Evolutionary conservation across 371 early-diverging fungal genomes (phyloP).

Genomic region (Mortierella sp.): DNA sequence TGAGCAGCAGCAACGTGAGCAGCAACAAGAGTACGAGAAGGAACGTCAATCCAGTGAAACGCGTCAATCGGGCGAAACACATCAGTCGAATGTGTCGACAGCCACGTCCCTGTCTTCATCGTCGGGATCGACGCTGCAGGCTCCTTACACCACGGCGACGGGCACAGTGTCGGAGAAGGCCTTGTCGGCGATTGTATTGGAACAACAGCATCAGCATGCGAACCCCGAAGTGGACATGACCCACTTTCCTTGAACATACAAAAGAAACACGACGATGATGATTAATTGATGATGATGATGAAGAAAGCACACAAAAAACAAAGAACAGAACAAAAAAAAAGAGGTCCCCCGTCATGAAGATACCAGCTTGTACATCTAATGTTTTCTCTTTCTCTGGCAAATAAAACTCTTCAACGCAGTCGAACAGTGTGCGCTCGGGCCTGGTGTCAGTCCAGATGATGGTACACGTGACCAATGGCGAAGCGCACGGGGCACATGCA

Average conservation of each 20-base stretch:
- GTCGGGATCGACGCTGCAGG: not conserved
- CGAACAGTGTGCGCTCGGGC: too few species aligned
- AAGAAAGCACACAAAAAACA: not conserved
- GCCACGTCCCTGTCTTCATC: not conserved
- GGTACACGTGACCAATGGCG: too few species aligned
- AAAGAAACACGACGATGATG: too few species aligned
- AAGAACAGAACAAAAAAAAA: too few species aligned
- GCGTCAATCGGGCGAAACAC: not conserved
- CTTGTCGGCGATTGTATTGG: not conserved
- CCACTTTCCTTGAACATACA: slow-evolving; percentile 31
- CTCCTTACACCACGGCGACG: slow-evolving; percentile 9
- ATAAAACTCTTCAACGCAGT: too few species aligned
- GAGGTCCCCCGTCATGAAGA: too few species aligned
- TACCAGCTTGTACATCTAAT: too few species aligned
- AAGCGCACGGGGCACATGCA: too few species aligned
- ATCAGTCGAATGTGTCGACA: not conserved
- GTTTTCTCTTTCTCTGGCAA: too few species aligned
- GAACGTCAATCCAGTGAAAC: not conserved
- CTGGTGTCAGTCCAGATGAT: too few species aligned
- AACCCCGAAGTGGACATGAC: slow-evolving; percentile 51
- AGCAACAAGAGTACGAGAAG: slow-evolving; percentile 4
- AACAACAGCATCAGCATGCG: slow-evolving; percentile 28
- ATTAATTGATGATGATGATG: slow-evolving; percentile 6
- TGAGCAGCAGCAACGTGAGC: slow-evolving; percentile 12
- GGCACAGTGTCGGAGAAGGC: not conserved